Conservation (phyloP, 2,329 filamentous ascomycete genomes). For the Xenoacremonium recifei region DNA sequence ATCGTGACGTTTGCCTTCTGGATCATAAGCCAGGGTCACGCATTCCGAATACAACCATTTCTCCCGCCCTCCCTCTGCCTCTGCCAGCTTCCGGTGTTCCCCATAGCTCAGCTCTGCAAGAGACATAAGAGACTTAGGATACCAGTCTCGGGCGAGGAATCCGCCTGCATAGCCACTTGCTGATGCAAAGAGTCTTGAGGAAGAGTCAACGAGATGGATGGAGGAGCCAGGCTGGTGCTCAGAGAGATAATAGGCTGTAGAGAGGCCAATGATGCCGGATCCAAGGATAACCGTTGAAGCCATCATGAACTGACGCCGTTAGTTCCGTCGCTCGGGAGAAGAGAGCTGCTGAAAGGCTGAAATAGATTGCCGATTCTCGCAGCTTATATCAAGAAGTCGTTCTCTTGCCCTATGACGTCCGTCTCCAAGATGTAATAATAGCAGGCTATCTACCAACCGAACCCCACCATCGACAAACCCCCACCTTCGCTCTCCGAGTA, state of each 20-base stretch:
- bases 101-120: constrained; percentile 68
- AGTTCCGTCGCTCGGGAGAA: too few species aligned
- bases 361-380: too few species aligned
- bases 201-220: constrained; percentile 48
- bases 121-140: constrained; percentile 52
- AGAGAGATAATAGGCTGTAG: constrained; percentile 72
- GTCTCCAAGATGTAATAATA: too few species aligned
- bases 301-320: constrained; percentile 26
- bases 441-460: constrained; percentile 1
- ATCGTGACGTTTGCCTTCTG: constrained; percentile 34
- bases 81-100: constrained; percentile 64
- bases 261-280: constrained; percentile 67
- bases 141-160: constrained; percentile 75
- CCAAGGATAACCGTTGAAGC: constrained; percentile 65
- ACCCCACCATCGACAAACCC: constrained; percentile 7
- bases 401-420: too few species aligned
- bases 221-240: constrained; percentile 39
- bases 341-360: too few species aligned
- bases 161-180: constrained; percentile 74
- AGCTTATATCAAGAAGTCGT: too few species aligned
- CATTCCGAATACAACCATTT: constrained; percentile 53
- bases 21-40: constrained; percentile 54
- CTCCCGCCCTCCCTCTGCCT: constrained; percentile 52
- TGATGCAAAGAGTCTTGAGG: constrained; percentile 62
- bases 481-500: constrained; percentile 1